These are phyloP conservation scores for Moricandia arvensis DNA, from an alignment of 345 rosid genomes.

Conservation along the genomic window DNA sequence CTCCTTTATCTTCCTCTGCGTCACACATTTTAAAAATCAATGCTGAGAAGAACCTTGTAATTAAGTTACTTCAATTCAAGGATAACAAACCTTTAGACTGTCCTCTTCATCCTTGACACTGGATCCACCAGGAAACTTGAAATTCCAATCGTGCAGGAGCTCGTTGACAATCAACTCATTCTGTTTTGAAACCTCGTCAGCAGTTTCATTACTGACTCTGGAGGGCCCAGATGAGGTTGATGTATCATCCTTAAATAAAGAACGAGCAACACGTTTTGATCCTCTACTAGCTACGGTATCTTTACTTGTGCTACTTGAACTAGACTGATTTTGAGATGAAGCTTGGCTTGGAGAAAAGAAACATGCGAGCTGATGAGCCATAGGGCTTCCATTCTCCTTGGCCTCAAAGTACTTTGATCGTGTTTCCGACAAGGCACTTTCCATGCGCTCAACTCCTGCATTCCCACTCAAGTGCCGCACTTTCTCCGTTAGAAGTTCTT, in stretches of 20 bases:
- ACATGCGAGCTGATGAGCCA: constrained; percentile 42
- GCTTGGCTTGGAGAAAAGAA: constrained; percentile 51
- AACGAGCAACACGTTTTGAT: constrained; percentile 59
- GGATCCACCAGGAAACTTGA: constrained; percentile 46
- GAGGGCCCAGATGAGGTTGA: constrained; percentile 36
- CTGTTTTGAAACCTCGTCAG: constrained; percentile 44
- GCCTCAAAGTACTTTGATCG: constrained; percentile 60
- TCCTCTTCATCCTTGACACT: constrained; percentile 39
- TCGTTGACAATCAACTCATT: constrained; percentile 86
- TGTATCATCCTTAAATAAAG: constrained; percentile 63
- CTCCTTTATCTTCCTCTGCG: constrained; percentile 66
- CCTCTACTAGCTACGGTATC: constrained; percentile 29
- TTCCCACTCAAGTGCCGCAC: constrained; percentile 73
- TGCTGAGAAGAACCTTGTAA: background rate
- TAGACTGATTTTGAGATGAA: constrained; percentile 40
- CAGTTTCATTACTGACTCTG: constrained; percentile 33
- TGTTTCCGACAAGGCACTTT: constrained; percentile 65
- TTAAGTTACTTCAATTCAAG: constrained; percentile 2
- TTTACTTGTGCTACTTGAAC: constrained; percentile 33
- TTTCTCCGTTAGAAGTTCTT: constrained; percentile 76
- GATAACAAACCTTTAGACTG: constrained; percentile 57
- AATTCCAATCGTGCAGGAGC: constrained; percentile 55
- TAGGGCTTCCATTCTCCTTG: constrained; percentile 59
- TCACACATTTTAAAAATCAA: constrained; percentile 9
- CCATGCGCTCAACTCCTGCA: constrained; percentile 81